These are phyloP conservation scores for Saccharomycopsis capsularis DNA, from an alignment of 805 yeast species.

Conservation along the genomic window DNA sequence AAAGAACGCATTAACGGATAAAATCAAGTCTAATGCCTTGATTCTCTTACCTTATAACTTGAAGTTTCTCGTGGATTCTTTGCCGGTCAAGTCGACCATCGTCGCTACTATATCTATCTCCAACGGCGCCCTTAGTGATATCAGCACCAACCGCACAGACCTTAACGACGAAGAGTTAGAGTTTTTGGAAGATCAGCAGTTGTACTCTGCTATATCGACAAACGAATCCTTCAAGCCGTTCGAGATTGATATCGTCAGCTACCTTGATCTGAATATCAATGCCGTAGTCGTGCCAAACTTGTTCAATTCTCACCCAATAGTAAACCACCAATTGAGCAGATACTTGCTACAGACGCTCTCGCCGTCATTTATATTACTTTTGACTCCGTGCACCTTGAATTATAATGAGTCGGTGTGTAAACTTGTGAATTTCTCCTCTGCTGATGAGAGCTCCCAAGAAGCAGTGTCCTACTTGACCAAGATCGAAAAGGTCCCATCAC, in stretches of 20 bases:
- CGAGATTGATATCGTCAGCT: constrained; percentile 22
- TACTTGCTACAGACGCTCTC: constrained; percentile 21
- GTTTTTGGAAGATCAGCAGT: constrained; percentile 38
- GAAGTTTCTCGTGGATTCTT: constrained; percentile 3
- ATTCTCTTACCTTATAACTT: constrained; percentile 16
- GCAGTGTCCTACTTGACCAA: constrained; percentile 24
- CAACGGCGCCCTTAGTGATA: background rate
- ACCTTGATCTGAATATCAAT: constrained; percentile 23
- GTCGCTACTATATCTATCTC: constrained; percentile 8
- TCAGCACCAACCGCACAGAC: too few relatives aligned
- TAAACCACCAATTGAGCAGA: constrained; percentile 5
- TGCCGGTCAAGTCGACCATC: background rate
- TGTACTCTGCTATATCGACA: constrained; percentile 32
- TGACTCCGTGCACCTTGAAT: constrained; percentile 33
- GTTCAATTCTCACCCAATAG: constrained; percentile 23
- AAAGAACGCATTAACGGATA: background rate
- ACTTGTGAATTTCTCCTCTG: constrained; percentile 10
- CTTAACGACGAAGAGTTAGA: background rate
- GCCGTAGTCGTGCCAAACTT: constrained; percentile 21
- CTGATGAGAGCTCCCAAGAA: constrained; percentile 23
- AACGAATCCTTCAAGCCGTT: constrained; percentile 24
- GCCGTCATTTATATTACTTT: constrained; percentile 18
- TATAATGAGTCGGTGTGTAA: constrained; percentile 23
- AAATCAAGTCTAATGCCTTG: background rate
- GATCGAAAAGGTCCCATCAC: constrained; percentile 25